Base-by-base conservation (phyloP, 2,329 filamentous ascomycete genomes). In the Teratosphaeria viscida region DNA sequence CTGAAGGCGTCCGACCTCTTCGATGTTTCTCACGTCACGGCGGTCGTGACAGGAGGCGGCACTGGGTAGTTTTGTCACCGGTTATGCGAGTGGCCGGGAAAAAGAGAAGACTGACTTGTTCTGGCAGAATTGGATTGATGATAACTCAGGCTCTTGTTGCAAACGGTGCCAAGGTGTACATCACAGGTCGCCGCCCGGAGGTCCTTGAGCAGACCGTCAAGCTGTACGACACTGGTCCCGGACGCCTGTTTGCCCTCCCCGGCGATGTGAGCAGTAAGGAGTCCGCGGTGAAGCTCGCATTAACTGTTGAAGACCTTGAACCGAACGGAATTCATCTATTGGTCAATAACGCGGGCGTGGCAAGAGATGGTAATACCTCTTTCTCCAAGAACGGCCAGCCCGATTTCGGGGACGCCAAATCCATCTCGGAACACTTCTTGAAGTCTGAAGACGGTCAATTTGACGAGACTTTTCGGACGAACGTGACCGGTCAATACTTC, bases 311-410 rank as follows among this genome's bases (percentile, higher is more conserved):
- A 55, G 61, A 72, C 60, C 77, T 78, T 60, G 81, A 83, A 64
- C 71, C 77, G 1, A 76, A 78, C 7, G 80, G 80, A 3, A 78
- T 84, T 34, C 79, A 83, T 59, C 67, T 84, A 54, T 73, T 82
- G 6, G 78, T 82, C 23, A 82, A 81, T 67, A 81, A 81, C 58
- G 79, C 79, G 49, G n/a, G 54, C n/a, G 23, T 49, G 3, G 43
- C 43, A 2, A 49, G 43, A 49, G 43, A 49, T 26, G 29, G 52
- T 52, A 53, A 54, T 26, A 58, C 27, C 10, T 43, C 27, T 11
- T 55, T 49, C 65, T 66, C 66, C 2, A 70, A 71, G 16, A 73
- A 71, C n/a, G 76, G 76, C n/a, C 70, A 78, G 61, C 80, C 79
- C 3, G 76, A 82, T 58, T 75, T 77, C 69, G 75, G 69, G 27